Evolutionary conservation across 768 basidiomycete species (phyloP).

Genomic region (Nidularia pulvinata): DNA sequence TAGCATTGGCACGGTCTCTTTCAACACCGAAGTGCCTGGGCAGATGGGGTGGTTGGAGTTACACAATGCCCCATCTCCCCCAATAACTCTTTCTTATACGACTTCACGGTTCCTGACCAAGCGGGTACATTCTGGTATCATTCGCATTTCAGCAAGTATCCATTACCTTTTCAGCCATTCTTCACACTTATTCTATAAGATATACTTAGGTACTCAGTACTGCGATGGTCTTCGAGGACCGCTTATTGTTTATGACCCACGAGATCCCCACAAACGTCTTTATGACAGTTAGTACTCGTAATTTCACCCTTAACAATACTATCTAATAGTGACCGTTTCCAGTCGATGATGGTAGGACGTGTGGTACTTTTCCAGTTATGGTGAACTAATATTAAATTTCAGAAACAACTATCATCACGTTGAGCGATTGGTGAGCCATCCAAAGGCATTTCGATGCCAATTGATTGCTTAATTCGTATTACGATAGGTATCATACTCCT

Average conservation of each 20-base stretch:
- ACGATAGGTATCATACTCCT: slow-evolving; percentile 17
- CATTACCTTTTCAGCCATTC: background rate
- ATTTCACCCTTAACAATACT: background rate
- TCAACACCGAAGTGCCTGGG: slow-evolving; percentile 29
- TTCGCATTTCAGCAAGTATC: slow-evolving; percentile 23
- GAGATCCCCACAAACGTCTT: slow-evolving; percentile 15
- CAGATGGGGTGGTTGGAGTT: slow-evolving; percentile 32
- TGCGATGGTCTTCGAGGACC: slow-evolving; percentile 46
- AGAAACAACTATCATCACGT: slow-evolving; percentile 36
- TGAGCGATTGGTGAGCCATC: slow-evolving; percentile 32
- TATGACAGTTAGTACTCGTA: slow-evolving; percentile 9
- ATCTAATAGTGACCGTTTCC: background rate
- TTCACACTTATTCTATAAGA: background rate
- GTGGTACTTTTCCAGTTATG: slow-evolving; percentile 1
- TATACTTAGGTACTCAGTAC: slow-evolving; percentile 28
- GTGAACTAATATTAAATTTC: background rate
- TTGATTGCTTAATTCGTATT: background rate
- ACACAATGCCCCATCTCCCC: slow-evolving; percentile 42
- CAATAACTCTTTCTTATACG: slow-evolving; percentile 33
- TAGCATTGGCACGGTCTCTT: slow-evolving; percentile 50
- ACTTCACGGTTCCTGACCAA: slow-evolving; percentile 22
- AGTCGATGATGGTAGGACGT: slow-evolving; percentile 27
- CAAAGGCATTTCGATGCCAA: background rate
- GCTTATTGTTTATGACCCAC: slow-evolving; percentile 26
- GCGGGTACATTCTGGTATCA: slow-evolving; percentile 29